A percentile compares a stretch with the other conserved stretches of the same genome.
Conservation (phyloP, 2,329 filamentous ascomycete genomes). For the Aspergillus fructus region DNA sequence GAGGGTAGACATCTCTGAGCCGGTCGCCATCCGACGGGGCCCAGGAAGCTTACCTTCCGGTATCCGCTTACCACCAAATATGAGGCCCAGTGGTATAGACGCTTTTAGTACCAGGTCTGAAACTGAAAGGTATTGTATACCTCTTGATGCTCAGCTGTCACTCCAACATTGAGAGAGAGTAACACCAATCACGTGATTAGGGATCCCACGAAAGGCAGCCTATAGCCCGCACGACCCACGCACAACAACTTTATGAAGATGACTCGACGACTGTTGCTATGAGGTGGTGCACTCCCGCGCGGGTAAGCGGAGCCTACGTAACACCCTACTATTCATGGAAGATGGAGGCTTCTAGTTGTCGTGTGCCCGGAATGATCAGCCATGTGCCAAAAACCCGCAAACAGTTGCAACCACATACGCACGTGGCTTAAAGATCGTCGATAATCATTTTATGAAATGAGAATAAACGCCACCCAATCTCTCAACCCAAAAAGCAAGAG, state of each 20-base stretch:
- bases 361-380: not conserved
- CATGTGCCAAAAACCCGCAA: not conserved
- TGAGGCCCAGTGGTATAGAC: constrained; percentile 24
- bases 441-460: constrained; percentile 6
- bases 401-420: constrained; percentile 11
- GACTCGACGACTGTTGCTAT: not conserved
- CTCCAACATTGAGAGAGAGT: not conserved
- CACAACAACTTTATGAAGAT: not conserved
- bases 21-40: constrained; percentile 20
- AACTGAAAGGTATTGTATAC: constrained; percentile 7
- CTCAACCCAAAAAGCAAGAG: not conserved
- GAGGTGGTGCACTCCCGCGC: not conserved
- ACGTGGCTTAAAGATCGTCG: constrained; percentile 14
- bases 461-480: not conserved
- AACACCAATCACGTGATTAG: not conserved
- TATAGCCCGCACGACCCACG: not conserved
- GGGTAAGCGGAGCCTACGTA: not conserved
- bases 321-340: not conserved
- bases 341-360: not conserved
- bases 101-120: constrained; percentile 10
- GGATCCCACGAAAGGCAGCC: not conserved
- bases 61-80: constrained; percentile 42
- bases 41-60: constrained; percentile 28
- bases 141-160: not conserved
- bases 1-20: constrained; percentile 72